Evolutionary conservation across 306 rosid species (phyloP), one percentile per base, ranked within the genome.

Genomic region (Trifolium pratense): DNA sequence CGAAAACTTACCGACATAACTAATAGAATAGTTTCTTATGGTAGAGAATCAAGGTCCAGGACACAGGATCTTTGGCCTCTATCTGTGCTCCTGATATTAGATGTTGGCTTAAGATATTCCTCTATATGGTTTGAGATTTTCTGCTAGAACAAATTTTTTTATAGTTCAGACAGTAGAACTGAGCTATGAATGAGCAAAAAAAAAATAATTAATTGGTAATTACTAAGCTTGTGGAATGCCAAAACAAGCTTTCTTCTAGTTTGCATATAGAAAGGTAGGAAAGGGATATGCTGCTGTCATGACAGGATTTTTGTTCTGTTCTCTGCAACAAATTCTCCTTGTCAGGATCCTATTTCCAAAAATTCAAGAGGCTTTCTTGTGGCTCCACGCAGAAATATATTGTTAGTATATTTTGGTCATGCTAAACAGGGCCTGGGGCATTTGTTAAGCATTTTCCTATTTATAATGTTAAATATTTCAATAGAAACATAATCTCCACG

Each of bases 1-100:
- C 7, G 53, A 73, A 59, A 73, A 60, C 83, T 67, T 79, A 79
- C 79, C 17, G 66, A 51, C 83, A 79, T 59, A 0, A 32, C 31
- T 58, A 55, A 12, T 5, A 21, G 61, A 55, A 55, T 21, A 9
- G 3, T 55, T 23, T 56, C 61, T 55, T 55, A 55, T 21, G 61
- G 34, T 55, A 23, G 32, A 55, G 61, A 10, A 18, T 57, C 63
- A 5, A 25, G 10, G 36, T 25, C 63, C 17, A 57, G 10, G 17
- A 57, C 36, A 26, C 63, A 25, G 63, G 36, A 57, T 57, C 63
- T 57, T 57, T 25, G 63, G 37, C 34, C 37, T 57, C 60, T 53
- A 46, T 51, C 32, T 69, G 9, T 48, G 76, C 32, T 40, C 26
- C 57, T 61, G 48, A 61, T 62, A 56, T 26, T 62, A 29, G 37